Conservation (phyloP, 306 rosid genomes). For the Nissolia schottii region DNA sequence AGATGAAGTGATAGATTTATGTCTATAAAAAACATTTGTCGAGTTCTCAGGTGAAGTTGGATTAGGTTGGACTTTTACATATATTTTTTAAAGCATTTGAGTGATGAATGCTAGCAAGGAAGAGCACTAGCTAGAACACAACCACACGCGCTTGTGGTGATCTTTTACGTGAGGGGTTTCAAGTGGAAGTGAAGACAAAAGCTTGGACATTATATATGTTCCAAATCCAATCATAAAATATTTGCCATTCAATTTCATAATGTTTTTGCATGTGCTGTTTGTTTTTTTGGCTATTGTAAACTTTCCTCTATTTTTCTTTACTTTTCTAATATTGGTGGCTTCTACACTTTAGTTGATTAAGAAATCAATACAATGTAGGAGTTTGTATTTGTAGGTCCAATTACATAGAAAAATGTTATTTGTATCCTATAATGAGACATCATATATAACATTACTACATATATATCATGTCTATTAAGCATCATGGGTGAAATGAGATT, state of each 20-base stretch:
- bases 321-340: too few relatives aligned
- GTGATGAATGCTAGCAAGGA: conserved; percentile 34
- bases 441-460: too few relatives aligned
- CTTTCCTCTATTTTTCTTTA: not conserved
- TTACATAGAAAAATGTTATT: too few relatives aligned
- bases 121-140: conserved; percentile 31
- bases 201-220: not conserved
- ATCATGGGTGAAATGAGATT: too few relatives aligned
- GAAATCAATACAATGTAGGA: not conserved
- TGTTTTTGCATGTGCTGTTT: not conserved
- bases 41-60: conserved; percentile 39
- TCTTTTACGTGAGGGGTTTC: not conserved
- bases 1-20: too few relatives aligned
- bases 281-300: not conserved
- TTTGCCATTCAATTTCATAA: not conserved
- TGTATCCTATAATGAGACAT: too few relatives aligned
- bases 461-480: too few relatives aligned
- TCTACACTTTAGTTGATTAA: not conserved
- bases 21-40: too few relatives aligned
- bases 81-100: conserved; percentile 7
- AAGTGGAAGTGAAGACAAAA: not conserved
- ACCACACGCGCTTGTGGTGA: not conserved
- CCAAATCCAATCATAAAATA: not conserved
- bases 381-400: too few relatives aligned
- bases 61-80: conserved; percentile 48